A percentile compares a stretch with the other conserved stretches of the same genome.
Conservation (phyloP, 1,284 basidiomycete genomes). For the Cutaneotrichosporon spelunceum region DNA sequence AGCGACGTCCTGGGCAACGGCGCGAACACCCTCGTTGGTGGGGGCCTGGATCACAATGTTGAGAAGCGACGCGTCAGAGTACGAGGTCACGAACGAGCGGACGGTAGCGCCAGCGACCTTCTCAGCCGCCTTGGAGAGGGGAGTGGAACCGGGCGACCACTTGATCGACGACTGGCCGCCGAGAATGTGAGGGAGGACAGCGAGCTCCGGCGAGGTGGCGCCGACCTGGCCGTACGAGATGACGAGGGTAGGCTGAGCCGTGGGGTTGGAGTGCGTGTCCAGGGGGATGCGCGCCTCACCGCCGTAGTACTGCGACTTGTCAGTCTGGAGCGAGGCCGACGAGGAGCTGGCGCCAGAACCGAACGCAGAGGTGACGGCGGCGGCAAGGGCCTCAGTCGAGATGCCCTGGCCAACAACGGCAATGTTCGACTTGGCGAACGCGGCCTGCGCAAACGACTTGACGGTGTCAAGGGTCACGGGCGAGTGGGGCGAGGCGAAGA, state of each 20-base stretch:
- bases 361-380: slow-evolving; percentile 70
- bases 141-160: slow-evolving; percentile 72
- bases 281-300: slow-evolving; percentile 70
- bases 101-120: slow-evolving; percentile 56
- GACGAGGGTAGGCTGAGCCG: slow-evolving; percentile 64
- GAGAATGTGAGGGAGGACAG: slow-evolving; percentile 72
- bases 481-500: slow-evolving; percentile 72
- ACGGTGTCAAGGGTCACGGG: slow-evolving; percentile 65
- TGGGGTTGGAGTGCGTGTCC: slow-evolving; percentile 58
- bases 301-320: slow-evolving; percentile 66
- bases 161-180: slow-evolving; percentile 71
- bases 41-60: slow-evolving; percentile 64
- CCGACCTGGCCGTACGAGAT: slow-evolving; percentile 72
- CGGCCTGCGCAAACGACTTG: slow-evolving; percentile 66
- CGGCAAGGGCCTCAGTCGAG: slow-evolving; percentile 63
- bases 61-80: slow-evolving; percentile 84
- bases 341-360: slow-evolving; percentile 41
- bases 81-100: slow-evolving; percentile 71
- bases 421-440: slow-evolving; percentile 73
- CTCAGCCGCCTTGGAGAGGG: slow-evolving; percentile 58
- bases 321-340: slow-evolving; percentile 38
- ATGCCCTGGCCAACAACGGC: slow-evolving; percentile 84
- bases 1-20: slow-evolving; percentile 61
- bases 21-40: slow-evolving; percentile 50
- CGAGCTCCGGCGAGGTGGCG: slow-evolving; percentile 62